Conservation (phyloP, 257 asterid species). For the Ophiorrhiza pumila region DNA sequence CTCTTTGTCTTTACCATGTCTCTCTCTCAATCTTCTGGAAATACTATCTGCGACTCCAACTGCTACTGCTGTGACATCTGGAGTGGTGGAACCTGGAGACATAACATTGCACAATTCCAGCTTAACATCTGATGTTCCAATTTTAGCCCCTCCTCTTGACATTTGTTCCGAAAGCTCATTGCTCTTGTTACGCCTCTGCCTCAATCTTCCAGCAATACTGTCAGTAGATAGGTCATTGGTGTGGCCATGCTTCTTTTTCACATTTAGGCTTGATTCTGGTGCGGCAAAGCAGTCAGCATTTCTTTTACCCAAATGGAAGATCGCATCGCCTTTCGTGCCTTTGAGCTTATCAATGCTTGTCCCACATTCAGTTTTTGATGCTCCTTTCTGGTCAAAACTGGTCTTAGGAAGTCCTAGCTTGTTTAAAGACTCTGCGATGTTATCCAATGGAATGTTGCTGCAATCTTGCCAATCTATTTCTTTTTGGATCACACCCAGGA, state of each 20-base stretch:
- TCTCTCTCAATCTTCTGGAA: constrained; percentile 13
- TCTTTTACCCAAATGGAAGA: constrained; percentile 9
- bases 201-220: constrained; percentile 54
- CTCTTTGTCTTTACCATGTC: neutral
- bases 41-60: neutral
- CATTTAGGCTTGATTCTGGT: constrained; percentile 29
- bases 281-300: constrained; percentile 14
- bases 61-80: neutral
- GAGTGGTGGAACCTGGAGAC: neutral
- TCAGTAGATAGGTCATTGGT: constrained; percentile 32
- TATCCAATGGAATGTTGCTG: neutral
- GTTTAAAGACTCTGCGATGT: neutral
- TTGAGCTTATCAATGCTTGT: neutral
- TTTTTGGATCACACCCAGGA: neutral
- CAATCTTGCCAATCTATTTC: constrained; percentile 2
- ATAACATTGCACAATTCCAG: neutral
- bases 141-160: neutral
- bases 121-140: neutral
- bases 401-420: neutral
- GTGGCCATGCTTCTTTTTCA: constrained; percentile 32
- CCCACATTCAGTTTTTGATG: constrained; percentile 25
- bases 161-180: neutral
- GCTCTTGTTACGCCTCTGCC: constrained; percentile 33
- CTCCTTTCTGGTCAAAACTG: constrained; percentile 1
- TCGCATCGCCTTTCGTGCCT: constrained; percentile 23